Conservation (phyloP, 2,329 filamentous ascomycete species). For the Cladophialophora exuberans region DNA sequence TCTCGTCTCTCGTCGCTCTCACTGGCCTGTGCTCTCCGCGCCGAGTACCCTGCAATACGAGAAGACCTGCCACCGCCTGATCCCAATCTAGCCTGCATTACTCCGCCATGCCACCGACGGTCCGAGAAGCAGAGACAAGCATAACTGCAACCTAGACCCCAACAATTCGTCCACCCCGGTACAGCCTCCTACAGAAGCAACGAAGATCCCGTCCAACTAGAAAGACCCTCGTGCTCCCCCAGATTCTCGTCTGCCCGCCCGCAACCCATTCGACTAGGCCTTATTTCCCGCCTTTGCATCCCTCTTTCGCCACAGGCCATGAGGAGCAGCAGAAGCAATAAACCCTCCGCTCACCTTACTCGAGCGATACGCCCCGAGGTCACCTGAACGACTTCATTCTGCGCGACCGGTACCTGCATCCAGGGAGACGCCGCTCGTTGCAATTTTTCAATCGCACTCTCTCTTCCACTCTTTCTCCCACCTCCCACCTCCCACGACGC, state of each 20-base stretch:
- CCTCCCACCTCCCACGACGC: conserved; percentile 13
- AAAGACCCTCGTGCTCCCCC: neutral
- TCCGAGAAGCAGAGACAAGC: conserved; percentile 4
- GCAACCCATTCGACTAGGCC: conserved; percentile 8
- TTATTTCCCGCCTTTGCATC: conserved; percentile 8
- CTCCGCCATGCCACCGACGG: conserved; percentile 18
- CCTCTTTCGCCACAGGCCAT: conserved; percentile 27
- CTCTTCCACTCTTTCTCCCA: conserved; percentile 13
- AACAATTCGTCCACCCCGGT: conserved; percentile 9
- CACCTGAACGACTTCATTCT: conserved; percentile 28
- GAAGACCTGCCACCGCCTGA: conserved; percentile 18
- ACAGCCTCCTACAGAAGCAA: conserved; percentile 24
- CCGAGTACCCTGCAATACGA: conserved; percentile 13
- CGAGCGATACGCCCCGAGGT: conserved; percentile 24
- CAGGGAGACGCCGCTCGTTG: conserved; percentile 8
- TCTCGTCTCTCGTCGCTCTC: conserved; percentile 13
- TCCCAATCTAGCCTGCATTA: conserved; percentile 21
- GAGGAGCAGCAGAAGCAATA: conserved; percentile 32
- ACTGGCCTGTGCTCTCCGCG: conserved; percentile 24
- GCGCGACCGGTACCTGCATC: conserved; percentile 29
- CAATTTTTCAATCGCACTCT: conserved; percentile 16
- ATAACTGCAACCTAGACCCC: conserved; percentile 20
- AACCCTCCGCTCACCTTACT: conserved; percentile 13
- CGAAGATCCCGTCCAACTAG: conserved; percentile 4
- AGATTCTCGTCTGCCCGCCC: neutral